Percentiles rank a stretch among this genome's conserved stretches.
These are phyloP conservation scores for Lentinula raphanica DNA, from an alignment of 768 basidiomycete genomes.

Conservation along the genomic window DNA sequence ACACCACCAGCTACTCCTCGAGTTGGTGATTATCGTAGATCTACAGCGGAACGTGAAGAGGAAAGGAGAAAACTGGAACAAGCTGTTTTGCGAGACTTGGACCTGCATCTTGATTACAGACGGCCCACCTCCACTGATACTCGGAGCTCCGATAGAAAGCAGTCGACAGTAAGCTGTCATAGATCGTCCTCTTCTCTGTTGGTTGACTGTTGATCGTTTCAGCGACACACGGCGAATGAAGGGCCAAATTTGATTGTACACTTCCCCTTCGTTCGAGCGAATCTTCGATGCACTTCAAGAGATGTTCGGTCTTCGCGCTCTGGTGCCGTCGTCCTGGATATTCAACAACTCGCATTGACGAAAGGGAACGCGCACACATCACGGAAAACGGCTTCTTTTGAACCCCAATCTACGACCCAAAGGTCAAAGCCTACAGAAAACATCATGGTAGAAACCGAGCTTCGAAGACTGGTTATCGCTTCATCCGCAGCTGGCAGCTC, in stretches of 20 bases:
- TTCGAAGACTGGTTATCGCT: constrained; percentile 2
- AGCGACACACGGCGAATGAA: neutral
- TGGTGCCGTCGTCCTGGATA: constrained; percentile 61
- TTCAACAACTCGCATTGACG: constrained; percentile 40
- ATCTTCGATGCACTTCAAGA: constrained; percentile 61
- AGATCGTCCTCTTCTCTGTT: neutral
- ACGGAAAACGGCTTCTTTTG: neutral
- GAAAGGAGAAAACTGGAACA: constrained; percentile 41
- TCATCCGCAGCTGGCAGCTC: neutral
- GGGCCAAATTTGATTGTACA: neutral
- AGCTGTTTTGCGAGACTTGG: constrained; percentile 54
- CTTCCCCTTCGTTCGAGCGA: constrained; percentile 51
- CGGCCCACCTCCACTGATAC: constrained; percentile 12
- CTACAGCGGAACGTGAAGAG: constrained; percentile 22
- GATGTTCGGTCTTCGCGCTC: constrained; percentile 48
- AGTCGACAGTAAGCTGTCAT: neutral
- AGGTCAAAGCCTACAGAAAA: neutral
- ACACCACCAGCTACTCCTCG: constrained; percentile 36
- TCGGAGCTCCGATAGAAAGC: neutral
- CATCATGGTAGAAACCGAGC: neutral
- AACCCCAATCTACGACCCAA: neutral
- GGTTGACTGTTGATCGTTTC: neutral
- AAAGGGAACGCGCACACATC: neutral
- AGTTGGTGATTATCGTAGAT: constrained; percentile 11
- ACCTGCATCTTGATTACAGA: constrained; percentile 46